Conservation (phyloP, 2,329 filamentous ascomycete species). For the Hypoxylon sp. region DNA sequence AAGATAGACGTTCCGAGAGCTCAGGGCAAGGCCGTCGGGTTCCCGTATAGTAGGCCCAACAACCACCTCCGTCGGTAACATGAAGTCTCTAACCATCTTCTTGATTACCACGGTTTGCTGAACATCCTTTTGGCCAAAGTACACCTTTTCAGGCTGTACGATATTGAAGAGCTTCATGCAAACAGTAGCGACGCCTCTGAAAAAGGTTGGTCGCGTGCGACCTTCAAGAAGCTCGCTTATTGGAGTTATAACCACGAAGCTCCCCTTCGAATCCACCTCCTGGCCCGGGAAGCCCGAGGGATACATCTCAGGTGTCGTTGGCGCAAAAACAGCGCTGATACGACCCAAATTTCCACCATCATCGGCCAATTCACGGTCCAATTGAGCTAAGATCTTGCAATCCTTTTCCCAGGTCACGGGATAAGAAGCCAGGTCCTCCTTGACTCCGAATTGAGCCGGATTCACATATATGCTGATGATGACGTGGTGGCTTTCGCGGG, state of each 20-base stretch:
- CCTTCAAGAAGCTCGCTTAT: constrained; percentile 87
- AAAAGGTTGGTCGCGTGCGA: constrained; percentile 89
- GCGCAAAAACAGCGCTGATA: constrained; percentile 88
- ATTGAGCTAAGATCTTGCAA: constrained; percentile 72
- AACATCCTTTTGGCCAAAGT: constrained; percentile 98
- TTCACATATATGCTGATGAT: constrained; percentile 96
- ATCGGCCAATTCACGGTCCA: constrained; percentile 81
- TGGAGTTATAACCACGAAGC: constrained; percentile 92
- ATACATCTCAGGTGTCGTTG: constrained; percentile 87
- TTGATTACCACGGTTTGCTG: constrained; percentile 95
- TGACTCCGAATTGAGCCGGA: constrained; percentile 92
- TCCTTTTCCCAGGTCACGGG: constrained; percentile 91
- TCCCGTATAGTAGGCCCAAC: constrained; percentile 84
- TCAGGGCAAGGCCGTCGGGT: constrained; percentile 86
- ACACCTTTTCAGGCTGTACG: constrained; percentile 81
- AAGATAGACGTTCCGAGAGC: constrained; percentile 94
- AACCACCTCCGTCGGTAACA: constrained; percentile 80
- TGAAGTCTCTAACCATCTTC: constrained; percentile 89
- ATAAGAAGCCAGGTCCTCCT: constrained; percentile 90
- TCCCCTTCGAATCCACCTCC: constrained; percentile 82
- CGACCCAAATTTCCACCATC: constrained; percentile 73
- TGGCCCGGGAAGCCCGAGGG: constrained; percentile 81
- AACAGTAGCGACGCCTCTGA: constrained; percentile 94
- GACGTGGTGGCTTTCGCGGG: constrained; percentile 85
- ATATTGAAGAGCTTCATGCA: constrained; percentile 96